phyloP scores from a whole-genome alignment of 2,329 filamentous ascomycete species.

The Nectriaceae sp. region DNA sequence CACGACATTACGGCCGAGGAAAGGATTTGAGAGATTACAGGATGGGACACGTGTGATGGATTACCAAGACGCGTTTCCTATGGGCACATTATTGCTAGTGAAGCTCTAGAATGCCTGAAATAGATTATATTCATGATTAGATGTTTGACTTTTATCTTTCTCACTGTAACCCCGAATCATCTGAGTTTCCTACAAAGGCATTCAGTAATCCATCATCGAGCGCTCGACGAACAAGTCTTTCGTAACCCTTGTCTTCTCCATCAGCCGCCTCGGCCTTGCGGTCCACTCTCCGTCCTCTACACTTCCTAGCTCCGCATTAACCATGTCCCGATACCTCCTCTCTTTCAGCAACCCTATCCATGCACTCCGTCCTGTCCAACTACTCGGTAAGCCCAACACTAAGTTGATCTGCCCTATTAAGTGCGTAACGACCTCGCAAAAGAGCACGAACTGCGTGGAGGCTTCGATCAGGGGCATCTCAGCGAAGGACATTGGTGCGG shows the following conservation, averaged over 20 bases:
- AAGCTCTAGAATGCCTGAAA: no score
- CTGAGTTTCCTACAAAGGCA: no score
- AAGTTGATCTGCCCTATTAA: conserved; percentile 28
- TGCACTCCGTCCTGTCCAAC: conserved; percentile 21
- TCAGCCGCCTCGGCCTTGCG: conserved; percentile 17
- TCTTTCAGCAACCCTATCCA: conserved; percentile 27
- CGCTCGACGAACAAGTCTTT: conserved; percentile 25
- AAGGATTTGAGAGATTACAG: no score
- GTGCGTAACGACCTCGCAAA: conserved; percentile 28
- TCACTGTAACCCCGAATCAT: no score
- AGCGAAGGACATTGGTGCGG: conserved; percentile 25
- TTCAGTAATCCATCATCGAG: conserved; percentile 22
- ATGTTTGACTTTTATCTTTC: no score
- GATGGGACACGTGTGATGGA: no score
- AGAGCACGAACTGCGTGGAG: conserved; percentile 29
- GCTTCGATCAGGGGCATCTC: conserved; percentile 26
- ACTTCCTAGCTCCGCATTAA: conserved; percentile 28
- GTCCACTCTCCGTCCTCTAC: conserved; percentile 24
- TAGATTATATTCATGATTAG: no score
- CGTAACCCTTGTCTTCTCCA: conserved; percentile 19
- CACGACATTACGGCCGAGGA: no score
- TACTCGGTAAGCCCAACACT: conserved; percentile 27
- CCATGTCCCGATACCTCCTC: conserved; percentile 21
- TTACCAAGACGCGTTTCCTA: no score
- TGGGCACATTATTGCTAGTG: no score